Evolutionary conservation across 2,329 filamentous ascomycete species (phyloP), one percentile per base, ranked within the genome.

Genomic region (Aspergillus udagawae): DNA sequence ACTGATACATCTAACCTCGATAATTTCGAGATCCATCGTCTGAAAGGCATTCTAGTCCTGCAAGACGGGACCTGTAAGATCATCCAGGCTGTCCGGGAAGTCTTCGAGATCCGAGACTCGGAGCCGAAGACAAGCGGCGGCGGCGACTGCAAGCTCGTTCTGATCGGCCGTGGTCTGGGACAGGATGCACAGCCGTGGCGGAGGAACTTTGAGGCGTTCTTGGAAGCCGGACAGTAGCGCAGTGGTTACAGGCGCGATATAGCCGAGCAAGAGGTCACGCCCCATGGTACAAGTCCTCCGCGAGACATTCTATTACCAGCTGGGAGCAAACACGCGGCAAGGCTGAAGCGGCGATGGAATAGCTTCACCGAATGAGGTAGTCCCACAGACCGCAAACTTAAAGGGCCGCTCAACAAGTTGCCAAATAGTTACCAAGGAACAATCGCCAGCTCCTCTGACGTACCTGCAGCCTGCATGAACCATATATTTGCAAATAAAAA

Each of bases 21-120:
- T 54, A 47, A 72, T 3, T 90, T 95, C 62, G 92, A 97, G 67
- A 87, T 97, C 23, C 93, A 99, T 70, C 85, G 94, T 12, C 79
- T 91, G 38, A 99, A 99, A 72, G 93, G 92, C 0, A 85, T 91
- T 2, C 73, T 97, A 6, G 78, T 83, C 0, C 78, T 93, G 20
- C 80, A 87, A 54, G 70, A 75, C 41, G 91, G 90, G 1, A 77
- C 79, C 0, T 77, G 86, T 47, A 90, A 91, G 70, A 85, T 97
- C 61, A 81, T 97, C 7, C 94, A 99, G 73, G 94, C 92, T 1
- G 94, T 99, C 1, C 80, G 93, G 53, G 93, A 97, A 66, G 83
- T 97, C 17, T 99, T 97, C 72, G 94, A 99, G 67, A 89, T 97
- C 25, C 84, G 91, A 25, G 91, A 96, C 63, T 64, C 67, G 14